These are phyloP conservation scores for Globisporangium carolinianum DNA, from an alignment of 352 stramenopile genomes.

Conservation along the genomic window DNA sequence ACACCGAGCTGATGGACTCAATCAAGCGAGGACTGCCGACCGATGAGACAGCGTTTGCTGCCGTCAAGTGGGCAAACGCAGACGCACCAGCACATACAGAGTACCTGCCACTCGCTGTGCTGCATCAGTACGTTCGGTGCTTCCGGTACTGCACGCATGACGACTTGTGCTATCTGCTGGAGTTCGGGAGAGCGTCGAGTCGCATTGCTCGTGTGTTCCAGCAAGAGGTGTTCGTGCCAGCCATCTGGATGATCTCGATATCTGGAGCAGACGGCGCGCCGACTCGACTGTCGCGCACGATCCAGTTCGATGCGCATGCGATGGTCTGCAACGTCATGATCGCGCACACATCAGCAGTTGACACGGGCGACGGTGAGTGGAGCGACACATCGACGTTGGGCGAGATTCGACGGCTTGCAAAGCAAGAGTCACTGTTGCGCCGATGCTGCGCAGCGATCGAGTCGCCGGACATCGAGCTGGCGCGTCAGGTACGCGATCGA, in stretches of 20 bases:
- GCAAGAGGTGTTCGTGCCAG: neutral
- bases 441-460: neutral
- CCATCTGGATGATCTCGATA: neutral
- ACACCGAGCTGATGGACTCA: too few relatives aligned
- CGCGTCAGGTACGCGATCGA: slow-evolving; percentile 3
- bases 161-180: slow-evolving; percentile 3
- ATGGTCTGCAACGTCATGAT: slow-evolving; percentile 3
- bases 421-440: neutral
- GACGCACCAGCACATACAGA: neutral
- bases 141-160: neutral
- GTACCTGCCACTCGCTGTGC: neutral
- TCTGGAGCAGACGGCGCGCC: neutral
- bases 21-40: too few relatives aligned
- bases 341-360: neutral
- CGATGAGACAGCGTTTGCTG: too few relatives aligned
- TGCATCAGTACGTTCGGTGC: slow-evolving; percentile 10
- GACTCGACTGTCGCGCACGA: neutral
- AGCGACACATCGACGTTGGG: neutral
- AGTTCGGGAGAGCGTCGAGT: neutral
- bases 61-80: neutral
- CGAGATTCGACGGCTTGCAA: neutral
- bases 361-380: too few relatives aligned
- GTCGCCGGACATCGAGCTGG: neutral
- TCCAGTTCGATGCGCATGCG: neutral
- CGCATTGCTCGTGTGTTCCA: slow-evolving; percentile 1